A percentile compares a stretch with the other conserved stretches of the same genome.
phyloP scores from a whole-genome alignment of 495 filamentous ascomycete genomes.

The Monascus purpureus region DNA sequence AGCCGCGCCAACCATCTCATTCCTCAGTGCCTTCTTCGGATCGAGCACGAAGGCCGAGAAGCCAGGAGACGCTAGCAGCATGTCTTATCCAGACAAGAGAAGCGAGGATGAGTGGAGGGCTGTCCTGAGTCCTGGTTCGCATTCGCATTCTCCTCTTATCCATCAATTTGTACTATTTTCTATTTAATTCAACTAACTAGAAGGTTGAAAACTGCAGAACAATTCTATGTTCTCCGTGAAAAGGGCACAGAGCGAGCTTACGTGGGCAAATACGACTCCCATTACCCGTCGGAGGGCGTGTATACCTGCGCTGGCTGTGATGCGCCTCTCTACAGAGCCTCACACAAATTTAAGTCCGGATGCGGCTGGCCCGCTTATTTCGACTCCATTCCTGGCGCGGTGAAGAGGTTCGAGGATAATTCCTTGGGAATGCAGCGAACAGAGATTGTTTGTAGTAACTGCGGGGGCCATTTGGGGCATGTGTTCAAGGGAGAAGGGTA shows the following conservation, averaged over 20 bases:
- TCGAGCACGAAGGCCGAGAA: conserved; percentile 29
- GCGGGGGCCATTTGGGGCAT: conserved; percentile 91
- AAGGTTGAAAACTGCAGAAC: too few species aligned
- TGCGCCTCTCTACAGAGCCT: conserved; percentile 77
- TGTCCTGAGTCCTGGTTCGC: conserved; percentile 56
- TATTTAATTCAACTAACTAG: too few species aligned
- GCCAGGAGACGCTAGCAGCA: conserved; percentile 31
- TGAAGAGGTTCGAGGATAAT: conserved; percentile 62
- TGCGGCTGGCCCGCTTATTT: conserved; percentile 99
- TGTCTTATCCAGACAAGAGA: conserved; percentile 72
- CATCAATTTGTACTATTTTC: too few species aligned
- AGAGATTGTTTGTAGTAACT: conserved; percentile 88
- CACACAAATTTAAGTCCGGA: conserved; percentile 87
- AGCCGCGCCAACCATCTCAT: conserved; percentile 62
- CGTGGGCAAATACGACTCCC: conserved; percentile 76
- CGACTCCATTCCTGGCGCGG: conserved; percentile 80
- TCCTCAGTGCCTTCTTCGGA: conserved; percentile 67
- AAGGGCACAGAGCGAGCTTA: conserved; percentile 78
- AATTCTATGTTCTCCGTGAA: conserved; percentile 83
- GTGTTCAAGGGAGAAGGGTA: conserved; percentile 96
- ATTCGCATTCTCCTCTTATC: not conserved
- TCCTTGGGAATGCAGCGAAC: conserved; percentile 72
- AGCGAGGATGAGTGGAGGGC: conserved; percentile 77
- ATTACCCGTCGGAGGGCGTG: conserved; percentile 56
- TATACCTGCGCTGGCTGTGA: conserved; percentile 80